phyloP scores from a whole-genome alignment of 257 asterid genomes.

The Knoxia roxburghii region DNA sequence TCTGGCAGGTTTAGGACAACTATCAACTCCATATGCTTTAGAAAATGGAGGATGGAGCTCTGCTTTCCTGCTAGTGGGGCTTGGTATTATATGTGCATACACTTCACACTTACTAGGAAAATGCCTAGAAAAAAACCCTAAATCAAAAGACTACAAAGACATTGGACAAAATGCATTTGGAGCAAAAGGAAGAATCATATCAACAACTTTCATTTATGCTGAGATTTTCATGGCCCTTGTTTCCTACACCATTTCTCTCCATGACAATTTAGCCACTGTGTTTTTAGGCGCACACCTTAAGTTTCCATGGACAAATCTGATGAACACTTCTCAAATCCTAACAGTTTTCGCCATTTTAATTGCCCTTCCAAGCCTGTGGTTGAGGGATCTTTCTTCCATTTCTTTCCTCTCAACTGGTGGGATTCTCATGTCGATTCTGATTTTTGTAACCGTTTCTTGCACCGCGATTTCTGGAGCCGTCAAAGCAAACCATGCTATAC shows the following conservation, averaged over 20 bases:
- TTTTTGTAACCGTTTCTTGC: slow-evolving; percentile 40
- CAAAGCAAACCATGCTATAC: slow-evolving; percentile 33
- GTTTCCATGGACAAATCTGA: slow-evolving; percentile 24
- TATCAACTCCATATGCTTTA: slow-evolving; percentile 69
- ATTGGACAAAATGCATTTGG: slow-evolving; percentile 65
- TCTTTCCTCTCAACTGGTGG: slow-evolving; percentile 65
- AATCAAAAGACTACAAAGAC: slow-evolving; percentile 61
- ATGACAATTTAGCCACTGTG: slow-evolving; percentile 53
- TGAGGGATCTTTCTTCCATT: slow-evolving; percentile 61
- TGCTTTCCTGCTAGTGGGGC: slow-evolving; percentile 47
- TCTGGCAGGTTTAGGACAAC: slow-evolving; percentile 62
- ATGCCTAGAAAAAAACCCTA: slow-evolving; percentile 38
- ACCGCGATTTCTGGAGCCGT: slow-evolving; percentile 52
- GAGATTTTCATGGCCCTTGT: slow-evolving; percentile 86
- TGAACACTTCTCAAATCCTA: slow-evolving; percentile 48
- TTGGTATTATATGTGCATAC: slow-evolving; percentile 46
- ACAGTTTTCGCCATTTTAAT: slow-evolving; percentile 48
- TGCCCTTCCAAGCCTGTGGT: slow-evolving; percentile 75
- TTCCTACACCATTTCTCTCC: slow-evolving; percentile 75
- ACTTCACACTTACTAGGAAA: slow-evolving; percentile 50
- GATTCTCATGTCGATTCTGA: slow-evolving; percentile 51
- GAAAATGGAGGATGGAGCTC: slow-evolving; percentile 74
- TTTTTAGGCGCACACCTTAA: slow-evolving; percentile 29
- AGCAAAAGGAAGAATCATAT: slow-evolving; percentile 46
- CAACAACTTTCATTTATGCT: slow-evolving; percentile 40